Percentiles rank a stretch among this genome's conserved stretches.
phyloP scores from a whole-genome alignment of 169 alveolate genomes.

The Eimeria praecox region DNA sequence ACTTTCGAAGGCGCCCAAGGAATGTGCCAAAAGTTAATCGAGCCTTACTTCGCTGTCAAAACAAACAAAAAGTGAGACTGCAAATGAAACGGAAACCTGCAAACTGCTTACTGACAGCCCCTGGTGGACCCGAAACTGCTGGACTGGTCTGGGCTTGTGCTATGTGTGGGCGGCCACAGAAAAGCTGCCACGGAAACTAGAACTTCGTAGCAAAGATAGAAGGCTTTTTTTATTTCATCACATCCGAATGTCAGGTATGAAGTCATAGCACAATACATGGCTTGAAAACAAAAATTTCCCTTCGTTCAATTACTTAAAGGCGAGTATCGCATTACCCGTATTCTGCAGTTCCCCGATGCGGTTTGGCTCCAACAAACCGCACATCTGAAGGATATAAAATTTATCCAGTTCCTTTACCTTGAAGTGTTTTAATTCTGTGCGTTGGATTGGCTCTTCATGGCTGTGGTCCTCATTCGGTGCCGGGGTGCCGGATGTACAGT shows the following conservation, averaged over 20 bases:
- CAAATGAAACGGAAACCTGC: not conserved
- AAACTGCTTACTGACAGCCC: constrained; percentile 29
- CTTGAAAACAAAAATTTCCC: not conserved
- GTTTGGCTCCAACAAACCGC: not conserved
- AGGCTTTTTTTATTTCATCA: not conserved
- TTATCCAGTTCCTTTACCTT: not conserved
- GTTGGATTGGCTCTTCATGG: not conserved
- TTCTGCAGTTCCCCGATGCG: not conserved
- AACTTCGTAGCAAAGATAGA: not conserved
- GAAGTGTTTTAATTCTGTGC: not conserved
- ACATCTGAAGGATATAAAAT: not conserved
- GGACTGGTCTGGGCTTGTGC: constrained; percentile 25
- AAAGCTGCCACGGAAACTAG: not conserved
- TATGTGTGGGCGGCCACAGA: not conserved
- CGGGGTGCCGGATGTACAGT: not conserved
- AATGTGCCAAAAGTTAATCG: not conserved
- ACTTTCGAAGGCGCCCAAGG: not conserved
- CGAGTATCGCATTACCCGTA: not conserved
- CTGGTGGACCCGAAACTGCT: not conserved
- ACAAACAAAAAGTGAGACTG: constrained; percentile 10
- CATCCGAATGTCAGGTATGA: not conserved
- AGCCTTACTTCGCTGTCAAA: not conserved
- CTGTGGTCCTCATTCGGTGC: not conserved
- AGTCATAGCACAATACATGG: not conserved
- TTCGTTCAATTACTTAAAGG: not conserved